These are phyloP conservation scores for Nemania serpens DNA, from an alignment of 2,329 filamentous ascomycete species.

Conservation along the genomic window DNA sequence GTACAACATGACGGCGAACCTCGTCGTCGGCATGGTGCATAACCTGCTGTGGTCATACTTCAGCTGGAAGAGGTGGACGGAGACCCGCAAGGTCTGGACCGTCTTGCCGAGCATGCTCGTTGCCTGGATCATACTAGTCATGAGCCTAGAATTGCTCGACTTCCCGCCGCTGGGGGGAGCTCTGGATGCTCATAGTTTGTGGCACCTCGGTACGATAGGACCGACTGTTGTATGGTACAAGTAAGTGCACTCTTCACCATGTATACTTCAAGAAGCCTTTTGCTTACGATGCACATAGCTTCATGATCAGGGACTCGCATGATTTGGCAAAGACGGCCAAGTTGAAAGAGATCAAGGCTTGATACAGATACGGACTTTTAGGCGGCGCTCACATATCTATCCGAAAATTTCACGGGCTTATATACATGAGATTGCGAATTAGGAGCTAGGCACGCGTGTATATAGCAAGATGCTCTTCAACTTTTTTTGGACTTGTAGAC, in stretches of 20 bases:
- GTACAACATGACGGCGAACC: constrained; percentile 97
- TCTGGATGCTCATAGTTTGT: constrained; percentile 91
- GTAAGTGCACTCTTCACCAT: constrained; percentile 60
- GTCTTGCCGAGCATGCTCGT: constrained; percentile 90
- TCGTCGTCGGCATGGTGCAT: constrained; percentile 76
- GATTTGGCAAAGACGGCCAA: constrained; percentile 66
- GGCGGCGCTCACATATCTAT: not conserved
- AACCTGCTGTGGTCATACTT: constrained; percentile 88
- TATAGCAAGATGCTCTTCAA: too few species aligned
- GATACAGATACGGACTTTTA: constrained; percentile 24
- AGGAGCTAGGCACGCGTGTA: too few species aligned
- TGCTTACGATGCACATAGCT: constrained; percentile 58
- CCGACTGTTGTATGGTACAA: constrained; percentile 93
- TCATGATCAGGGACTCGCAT: constrained; percentile 81
- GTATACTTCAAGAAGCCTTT: not conserved
- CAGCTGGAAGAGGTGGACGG: constrained; percentile 73
- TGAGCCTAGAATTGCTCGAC: constrained; percentile 95
- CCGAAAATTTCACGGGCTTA: not conserved
- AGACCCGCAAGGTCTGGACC: constrained; percentile 76
- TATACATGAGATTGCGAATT: not conserved
- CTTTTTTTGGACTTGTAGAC: not conserved
- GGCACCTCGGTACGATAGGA: constrained; percentile 91
- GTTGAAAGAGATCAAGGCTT: constrained; percentile 70
- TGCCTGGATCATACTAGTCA: constrained; percentile 87
- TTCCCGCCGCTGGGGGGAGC: constrained; percentile 83